Evolutionary conservation across 2,329 filamentous ascomycete genomes (phyloP), one percentile per base, ranked within the genome.

Genomic region (Penicillium rolfsii): DNA sequence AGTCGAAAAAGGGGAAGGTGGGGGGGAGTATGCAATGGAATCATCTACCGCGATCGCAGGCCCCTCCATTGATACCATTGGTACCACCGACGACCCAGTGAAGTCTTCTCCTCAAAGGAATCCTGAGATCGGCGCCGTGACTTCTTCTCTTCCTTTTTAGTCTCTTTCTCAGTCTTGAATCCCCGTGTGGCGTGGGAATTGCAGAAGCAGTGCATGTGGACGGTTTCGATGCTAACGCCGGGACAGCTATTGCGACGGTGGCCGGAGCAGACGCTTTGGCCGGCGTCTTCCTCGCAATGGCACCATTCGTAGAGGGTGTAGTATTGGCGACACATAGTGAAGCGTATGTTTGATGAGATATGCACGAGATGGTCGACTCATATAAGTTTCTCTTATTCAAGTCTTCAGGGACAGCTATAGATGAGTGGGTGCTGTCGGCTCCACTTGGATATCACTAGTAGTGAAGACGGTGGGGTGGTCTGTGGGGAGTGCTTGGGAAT

Each of bases 141-240:
- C 61, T 68, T 71, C 4, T 66, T 52, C 30, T 68, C 61, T 41
- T 62, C 57, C 59, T 70, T 72, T 59, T 67, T 67, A n/a, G 60
- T 68, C 57, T 74, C 71, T 38, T 71, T 71, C 67, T 74, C 71
- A 2, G 69, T 67, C 60, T 67, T 71, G 64, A 73, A 77, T 26
- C 68, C 67, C 22, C 62, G 73, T 9, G 68, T 73, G 28, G 74
- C 74, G 48, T 78, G 76, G 2, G 63, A 62, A 58, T 74, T 67
- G 64, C 76, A 77, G 66, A 76, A 78, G 55, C 75, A 77, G 46
- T 78, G 73, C 74, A 78, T 73, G 43, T 73, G 74, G 2, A 77
- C 74, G 2, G 72, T 74, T 53, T 78, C 73, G n/a, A 74, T 62
- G 38, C 67, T 70, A 16, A 75, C 52, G 1, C 72, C 73, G 11